Evolutionary conservation across 352 stramenopile genomes (phyloP), one percentile per base, ranked within the genome.

Genomic region (Phytopythium cucurbitacearum): DNA sequence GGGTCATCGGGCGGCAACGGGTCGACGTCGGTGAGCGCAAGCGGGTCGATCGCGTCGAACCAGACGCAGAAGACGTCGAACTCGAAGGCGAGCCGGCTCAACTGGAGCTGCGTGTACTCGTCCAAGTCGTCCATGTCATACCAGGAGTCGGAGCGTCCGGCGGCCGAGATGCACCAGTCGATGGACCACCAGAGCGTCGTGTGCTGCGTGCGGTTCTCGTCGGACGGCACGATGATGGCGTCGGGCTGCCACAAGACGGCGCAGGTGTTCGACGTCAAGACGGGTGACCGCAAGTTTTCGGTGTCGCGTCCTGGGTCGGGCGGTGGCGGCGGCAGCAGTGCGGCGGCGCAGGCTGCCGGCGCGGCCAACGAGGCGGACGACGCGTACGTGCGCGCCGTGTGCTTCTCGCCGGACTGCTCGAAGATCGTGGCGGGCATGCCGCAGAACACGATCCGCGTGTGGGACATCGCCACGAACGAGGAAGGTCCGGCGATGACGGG

Each of bases 141-240:
- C 51, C 71, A 83, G 33, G 84, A 94, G 42, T 85, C 78, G 43
- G 84, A 94, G 57, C 80, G 84, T n/a, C 84, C 84, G 0, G 76
- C 71, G 5, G 81, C 83, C 4, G 84, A 94, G 60, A 88, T 94
- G 76, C 79, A 91, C 48, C 80, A 92, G 56, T 87, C 81, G n/a
- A 89, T 94, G 77, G 81, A 94, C 64, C 84, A 94, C 63, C 84
- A 94, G 53, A 94, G 84, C 62, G 84, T 94, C 4, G 84, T 94
- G 12, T 94, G 84, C 67, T 90, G 84, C 55, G 84, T 94, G 10
- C 81, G 84, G 6, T 91, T 94, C 52, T 92, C 81, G 33, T 77
- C 80, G 35, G 84, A 94, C 38, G 84, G 84, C 41, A 86, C 80
- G 10, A 91, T 92, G 78, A 85, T 94, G 80, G 84, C 84, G 13